Evolutionary conservation across 441 rosid species (phyloP).

Genomic region (Eruca vesicaria): DNA sequence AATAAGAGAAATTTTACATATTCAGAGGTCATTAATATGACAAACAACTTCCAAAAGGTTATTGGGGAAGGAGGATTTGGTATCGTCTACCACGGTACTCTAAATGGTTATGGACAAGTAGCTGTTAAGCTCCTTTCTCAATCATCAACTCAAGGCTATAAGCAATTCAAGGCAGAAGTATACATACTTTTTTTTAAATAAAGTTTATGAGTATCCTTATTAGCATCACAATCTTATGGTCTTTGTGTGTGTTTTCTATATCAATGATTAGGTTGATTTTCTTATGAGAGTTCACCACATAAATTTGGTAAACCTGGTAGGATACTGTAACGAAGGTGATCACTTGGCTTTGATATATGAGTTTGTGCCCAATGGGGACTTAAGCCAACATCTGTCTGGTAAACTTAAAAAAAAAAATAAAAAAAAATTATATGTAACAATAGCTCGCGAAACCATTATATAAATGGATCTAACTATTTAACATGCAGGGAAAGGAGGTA

Average conservation of each 20-base stretch:
- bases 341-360: slow-evolving; percentile 36
- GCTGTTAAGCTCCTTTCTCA: slow-evolving; percentile 25
- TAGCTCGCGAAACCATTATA: not conserved
- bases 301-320: slow-evolving; percentile 34
- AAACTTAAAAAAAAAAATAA: no score
- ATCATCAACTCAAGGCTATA: slow-evolving; percentile 25
- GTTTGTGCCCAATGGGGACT: slow-evolving; percentile 18
- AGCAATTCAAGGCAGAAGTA: slow-evolving; percentile 21
- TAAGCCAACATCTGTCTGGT: not conserved
- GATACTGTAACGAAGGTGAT: slow-evolving; percentile 34
- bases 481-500: slow-evolving; percentile 20
- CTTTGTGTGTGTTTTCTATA: not conserved
- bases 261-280: slow-evolving; percentile 27
- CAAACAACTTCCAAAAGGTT: slow-evolving; percentile 25
- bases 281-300: slow-evolving; percentile 38
- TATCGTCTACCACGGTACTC: slow-evolving; percentile 8
- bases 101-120: slow-evolving; percentile 4
- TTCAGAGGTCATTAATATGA: slow-evolving; percentile 33
- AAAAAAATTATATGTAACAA: no score
- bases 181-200: not conserved
- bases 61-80: slow-evolving; percentile 32
- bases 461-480: not conserved
- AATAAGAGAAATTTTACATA: not conserved
- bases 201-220: not conserved
- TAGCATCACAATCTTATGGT: not conserved